These are phyloP conservation scores for Boletus semigastroideus DNA, from an alignment of 1,284 basidiomycete genomes.

Conservation along the genomic window DNA sequence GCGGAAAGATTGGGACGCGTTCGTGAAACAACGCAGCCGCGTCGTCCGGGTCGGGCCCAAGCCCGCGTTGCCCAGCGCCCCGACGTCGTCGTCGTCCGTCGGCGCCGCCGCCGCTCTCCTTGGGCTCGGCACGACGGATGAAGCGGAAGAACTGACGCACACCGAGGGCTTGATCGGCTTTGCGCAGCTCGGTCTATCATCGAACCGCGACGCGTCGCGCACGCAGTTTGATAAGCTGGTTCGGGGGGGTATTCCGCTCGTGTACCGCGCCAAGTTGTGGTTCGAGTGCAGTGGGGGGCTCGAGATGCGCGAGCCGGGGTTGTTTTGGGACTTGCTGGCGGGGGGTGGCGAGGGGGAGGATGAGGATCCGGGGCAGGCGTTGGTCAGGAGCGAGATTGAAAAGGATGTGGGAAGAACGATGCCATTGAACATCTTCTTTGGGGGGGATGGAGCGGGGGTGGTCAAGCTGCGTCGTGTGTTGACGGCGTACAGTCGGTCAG, in stretches of 20 bases:
- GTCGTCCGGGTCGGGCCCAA: constrained; percentile 38
- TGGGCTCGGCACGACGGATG: constrained; percentile 60
- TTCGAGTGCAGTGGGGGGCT: constrained; percentile 89
- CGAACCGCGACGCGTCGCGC: constrained; percentile 76
- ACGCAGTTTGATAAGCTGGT: constrained; percentile 80
- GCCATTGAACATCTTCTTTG: constrained; percentile 96
- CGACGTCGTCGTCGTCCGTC: constrained; percentile 1
- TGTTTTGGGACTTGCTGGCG: constrained; percentile 82
- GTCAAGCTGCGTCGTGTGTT: constrained; percentile 88
- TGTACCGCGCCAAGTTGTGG: constrained; percentile 88
- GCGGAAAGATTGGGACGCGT: constrained; percentile 85
- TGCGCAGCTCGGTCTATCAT: constrained; percentile 77
- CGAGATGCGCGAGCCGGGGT: constrained; percentile 90
- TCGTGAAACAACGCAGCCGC: constrained; percentile 69
- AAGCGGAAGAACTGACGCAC: constrained; percentile 70
- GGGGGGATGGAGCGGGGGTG: constrained; percentile 91
- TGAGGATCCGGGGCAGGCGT: constrained; percentile 42
- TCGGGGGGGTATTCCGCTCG: constrained; percentile 83
- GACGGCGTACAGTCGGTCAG: constrained; percentile 87
- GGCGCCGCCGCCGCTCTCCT: constrained; percentile 51
- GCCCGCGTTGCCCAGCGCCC: constrained; percentile 3
- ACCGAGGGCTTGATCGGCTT: constrained; percentile 83
- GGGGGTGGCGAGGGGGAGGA: constrained; percentile 42
- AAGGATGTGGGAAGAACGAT: constrained; percentile 94
- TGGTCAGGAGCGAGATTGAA: constrained; percentile 80